phyloP scores from a whole-genome alignment of 257 asterid genomes.

The Phtheirospermum japonicum region DNA sequence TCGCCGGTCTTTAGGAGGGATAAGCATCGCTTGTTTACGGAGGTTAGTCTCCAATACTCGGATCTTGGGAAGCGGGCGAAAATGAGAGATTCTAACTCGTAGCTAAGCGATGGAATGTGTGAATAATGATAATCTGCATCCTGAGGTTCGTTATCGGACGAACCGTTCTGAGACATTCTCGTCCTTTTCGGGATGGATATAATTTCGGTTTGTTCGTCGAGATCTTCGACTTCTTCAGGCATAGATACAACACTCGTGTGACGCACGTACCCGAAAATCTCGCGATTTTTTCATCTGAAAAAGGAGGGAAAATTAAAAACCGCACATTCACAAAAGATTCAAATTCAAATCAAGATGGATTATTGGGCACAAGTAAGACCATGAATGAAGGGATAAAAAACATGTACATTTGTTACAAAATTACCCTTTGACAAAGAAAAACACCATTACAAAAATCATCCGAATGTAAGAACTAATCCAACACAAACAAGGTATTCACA shows the following conservation, averaged over 20 bases:
- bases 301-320: too few species aligned
- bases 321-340: too few species aligned
- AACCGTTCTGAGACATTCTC: constrained; percentile 29
- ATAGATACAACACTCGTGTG: constrained; percentile 14
- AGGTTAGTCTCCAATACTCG: constrained; percentile 57
- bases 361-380: too few species aligned
- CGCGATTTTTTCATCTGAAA: too few species aligned
- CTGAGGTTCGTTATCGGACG: constrained; percentile 51
- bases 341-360: too few species aligned
- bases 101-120: constrained; percentile 44
- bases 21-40: constrained; percentile 53
- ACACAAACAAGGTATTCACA: too few species aligned
- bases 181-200: constrained; percentile 29
- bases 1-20: constrained; percentile 50
- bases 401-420: too few species aligned
- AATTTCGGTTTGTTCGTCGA: constrained; percentile 21
- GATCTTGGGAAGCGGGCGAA: constrained; percentile 70
- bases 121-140: constrained; percentile 72
- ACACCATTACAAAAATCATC: too few species aligned
- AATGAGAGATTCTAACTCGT: constrained; percentile 55
- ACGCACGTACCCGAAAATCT: too few species aligned
- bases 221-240: constrained; percentile 30
- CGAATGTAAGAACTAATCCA: not conserved
- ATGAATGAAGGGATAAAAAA: too few species aligned
- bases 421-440: too few species aligned